Conservation (phyloP, 805 yeast genomes). For the Kuraishia ogatae region DNA sequence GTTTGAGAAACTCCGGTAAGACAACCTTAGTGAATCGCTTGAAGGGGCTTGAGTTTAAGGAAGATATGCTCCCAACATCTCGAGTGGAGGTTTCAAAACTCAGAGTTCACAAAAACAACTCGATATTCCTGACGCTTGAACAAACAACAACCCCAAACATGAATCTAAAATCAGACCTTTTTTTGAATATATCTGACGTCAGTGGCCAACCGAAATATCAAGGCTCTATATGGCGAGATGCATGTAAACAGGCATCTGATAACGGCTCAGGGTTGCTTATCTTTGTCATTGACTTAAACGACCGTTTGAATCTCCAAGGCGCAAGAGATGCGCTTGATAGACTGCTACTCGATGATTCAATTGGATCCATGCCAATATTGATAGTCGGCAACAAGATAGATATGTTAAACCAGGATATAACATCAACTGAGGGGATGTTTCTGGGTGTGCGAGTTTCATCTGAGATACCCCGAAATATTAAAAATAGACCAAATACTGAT, state of each 20-base stretch:
- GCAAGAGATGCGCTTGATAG: conserved; percentile 14
- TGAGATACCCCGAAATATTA: neutral
- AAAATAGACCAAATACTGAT: neutral
- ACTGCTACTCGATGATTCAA: conserved; percentile 11
- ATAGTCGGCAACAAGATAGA: conserved; percentile 22
- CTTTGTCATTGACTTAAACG: conserved; percentile 21
- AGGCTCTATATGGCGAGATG: conserved; percentile 13
- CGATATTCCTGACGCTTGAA: no score
- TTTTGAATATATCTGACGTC: conserved; percentile 17
- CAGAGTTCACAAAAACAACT: neutral
- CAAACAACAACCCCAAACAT: no score
- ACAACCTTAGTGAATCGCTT: neutral
- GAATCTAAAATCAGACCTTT: neutral
- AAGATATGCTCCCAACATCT: neutral
- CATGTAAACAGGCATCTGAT: conserved; percentile 1
- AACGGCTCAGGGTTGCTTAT: conserved; percentile 12
- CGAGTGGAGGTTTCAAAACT: neutral
- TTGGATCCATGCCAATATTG: conserved; percentile 14
- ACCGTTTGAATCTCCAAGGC: conserved; percentile 15
- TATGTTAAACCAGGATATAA: neutral
- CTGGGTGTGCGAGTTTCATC: neutral
- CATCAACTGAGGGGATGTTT: neutral
- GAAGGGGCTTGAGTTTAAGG: neutral
- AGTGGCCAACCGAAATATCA: conserved; percentile 22
- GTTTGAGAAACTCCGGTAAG: conserved; percentile 22